Evolutionary conservation across 2,329 filamentous ascomycete species (phyloP), one percentile per base, ranked within the genome.

Genomic region (Alternaria gaisen): DNA sequence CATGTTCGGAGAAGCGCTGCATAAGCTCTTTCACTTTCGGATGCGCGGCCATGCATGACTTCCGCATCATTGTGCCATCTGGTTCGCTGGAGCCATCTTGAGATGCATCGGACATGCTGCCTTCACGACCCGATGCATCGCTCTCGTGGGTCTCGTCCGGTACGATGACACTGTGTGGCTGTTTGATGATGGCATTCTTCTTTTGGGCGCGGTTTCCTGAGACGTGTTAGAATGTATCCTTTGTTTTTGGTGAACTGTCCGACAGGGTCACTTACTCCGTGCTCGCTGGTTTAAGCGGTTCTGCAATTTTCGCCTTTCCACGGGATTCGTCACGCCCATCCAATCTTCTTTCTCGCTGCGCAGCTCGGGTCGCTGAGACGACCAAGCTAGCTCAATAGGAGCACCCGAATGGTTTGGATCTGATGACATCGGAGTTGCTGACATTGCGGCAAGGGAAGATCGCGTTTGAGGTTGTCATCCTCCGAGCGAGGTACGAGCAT

Each of bases 281-380:
- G 61, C 56, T 53, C 68, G 56, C 20, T 71, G 64, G 41, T 70
- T 71, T 22, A 70, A 36, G 14, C 68, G 57, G 44, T 71, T 71
- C 41, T 70, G 65, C 36, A 71, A 24, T 41, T 63, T 69, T 38
- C 64, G 63, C 18, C 68, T 61, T 43, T 63, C 61, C 2, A 40
- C 22, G 11, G 65, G 62, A 18, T 65, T 54, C 10, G 62, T 63
- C 16, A 67, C 60, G 11, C 68, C 68, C 18, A 61, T 64, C 68
- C 67, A 71, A 56, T 71, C 67, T 41, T 69, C 67, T 30, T 20
- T 53, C 1, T 42, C 43, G 28, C 61, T 38, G 12, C 58, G 65
- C 32, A 65, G 40, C 7, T 53, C 44, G 16, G 63, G 60, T 34
- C 57, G 57, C 36, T 65, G 51, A 6, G 64, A 67, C 6, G 61